Evolutionary conservation across 768 basidiomycete species (phyloP).

Genomic region (Mycena albidolilacea): DNA sequence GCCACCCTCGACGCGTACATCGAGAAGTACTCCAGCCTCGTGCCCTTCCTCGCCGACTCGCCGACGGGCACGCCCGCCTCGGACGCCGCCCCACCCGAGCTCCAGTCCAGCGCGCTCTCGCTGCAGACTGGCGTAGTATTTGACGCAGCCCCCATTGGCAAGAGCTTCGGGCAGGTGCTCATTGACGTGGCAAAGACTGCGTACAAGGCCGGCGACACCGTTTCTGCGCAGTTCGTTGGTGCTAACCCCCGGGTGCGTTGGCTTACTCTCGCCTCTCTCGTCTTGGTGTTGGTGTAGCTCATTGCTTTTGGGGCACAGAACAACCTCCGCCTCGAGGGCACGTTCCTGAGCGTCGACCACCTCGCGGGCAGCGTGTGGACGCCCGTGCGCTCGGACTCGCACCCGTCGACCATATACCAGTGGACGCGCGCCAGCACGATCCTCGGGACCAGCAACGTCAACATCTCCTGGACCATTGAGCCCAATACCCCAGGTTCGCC

Average conservation of each 20-base stretch:
- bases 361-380: slow-evolving; percentile 65
- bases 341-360: slow-evolving; percentile 79
- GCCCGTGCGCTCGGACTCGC: slow-evolving; percentile 78
- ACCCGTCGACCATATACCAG: slow-evolving; percentile 69
- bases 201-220: slow-evolving; percentile 65
- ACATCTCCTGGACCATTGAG: slow-evolving; percentile 80
- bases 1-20: slow-evolving; percentile 87
- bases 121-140: slow-evolving; percentile 67
- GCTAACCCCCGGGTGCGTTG: neutral
- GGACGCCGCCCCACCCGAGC: slow-evolving; percentile 62
- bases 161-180: slow-evolving; percentile 74
- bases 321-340: slow-evolving; percentile 80
- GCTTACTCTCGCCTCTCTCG: too few relatives aligned
- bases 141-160: slow-evolving; percentile 69
- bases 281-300: too few relatives aligned
- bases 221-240: neutral
- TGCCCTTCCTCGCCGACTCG: slow-evolving; percentile 62
- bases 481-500: slow-evolving; percentile 67
- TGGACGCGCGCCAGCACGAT: slow-evolving; percentile 66
- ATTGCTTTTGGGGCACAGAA: slow-evolving; percentile 73
- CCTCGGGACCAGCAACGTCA: slow-evolving; percentile 74
- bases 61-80: slow-evolving; percentile 60
- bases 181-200: slow-evolving; percentile 64
- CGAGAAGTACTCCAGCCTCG: slow-evolving; percentile 77
- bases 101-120: neutral